Evolutionary conservation across 495 filamentous ascomycete species (phyloP).

Genomic region (Aspergillus campestris): DNA sequence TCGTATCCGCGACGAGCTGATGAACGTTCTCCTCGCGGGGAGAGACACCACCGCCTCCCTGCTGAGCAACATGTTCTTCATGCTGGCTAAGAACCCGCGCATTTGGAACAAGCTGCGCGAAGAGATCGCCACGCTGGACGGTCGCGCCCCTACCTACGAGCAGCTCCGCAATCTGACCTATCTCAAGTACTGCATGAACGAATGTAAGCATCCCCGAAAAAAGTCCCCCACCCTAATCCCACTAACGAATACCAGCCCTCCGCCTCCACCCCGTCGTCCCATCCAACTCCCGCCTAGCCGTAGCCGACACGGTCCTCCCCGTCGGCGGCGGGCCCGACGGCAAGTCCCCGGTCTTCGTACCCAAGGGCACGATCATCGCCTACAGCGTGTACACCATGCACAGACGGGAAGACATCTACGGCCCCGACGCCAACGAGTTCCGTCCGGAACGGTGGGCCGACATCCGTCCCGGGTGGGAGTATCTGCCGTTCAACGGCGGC

Average conservation of each 20-base stretch:
- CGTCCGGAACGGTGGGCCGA: slow-evolving; percentile 24
- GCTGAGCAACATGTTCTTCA: slow-evolving; percentile 44
- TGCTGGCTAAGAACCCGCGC: slow-evolving; percentile 36
- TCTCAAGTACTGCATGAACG: slow-evolving; percentile 35
- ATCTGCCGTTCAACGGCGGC: slow-evolving; percentile 56
- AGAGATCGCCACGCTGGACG: slow-evolving; percentile 34
- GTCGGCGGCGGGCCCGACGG: slow-evolving; percentile 42
- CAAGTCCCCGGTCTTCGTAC: slow-evolving; percentile 35
- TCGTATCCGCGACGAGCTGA: slow-evolving; percentile 40
- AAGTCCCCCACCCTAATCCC: too few species aligned
- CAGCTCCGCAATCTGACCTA: slow-evolving; percentile 25
- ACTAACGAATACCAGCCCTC: slow-evolving; percentile 13
- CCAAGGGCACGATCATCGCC: slow-evolving; percentile 22
- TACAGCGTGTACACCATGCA: slow-evolving; percentile 24
- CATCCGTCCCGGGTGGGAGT: slow-evolving; percentile 44
- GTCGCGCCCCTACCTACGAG: slow-evolving; percentile 21
- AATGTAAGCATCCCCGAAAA: slow-evolving; percentile 17
- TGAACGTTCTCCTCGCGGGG: slow-evolving; percentile 38
- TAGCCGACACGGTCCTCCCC: slow-evolving; percentile 42
- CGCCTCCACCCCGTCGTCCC: slow-evolving; percentile 47
- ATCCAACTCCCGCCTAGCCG: slow-evolving; percentile 37
- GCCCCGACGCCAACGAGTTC: slow-evolving; percentile 27
- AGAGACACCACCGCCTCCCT: slow-evolving; percentile 41
- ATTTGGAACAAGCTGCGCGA: slow-evolving; percentile 35
- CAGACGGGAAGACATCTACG: slow-evolving; percentile 24